Percentiles rank a stretch among this genome's conserved stretches.
Evolutionary conservation across 768 basidiomycete genomes (phyloP).

Genomic region (Cyclocybe aegerita): DNA sequence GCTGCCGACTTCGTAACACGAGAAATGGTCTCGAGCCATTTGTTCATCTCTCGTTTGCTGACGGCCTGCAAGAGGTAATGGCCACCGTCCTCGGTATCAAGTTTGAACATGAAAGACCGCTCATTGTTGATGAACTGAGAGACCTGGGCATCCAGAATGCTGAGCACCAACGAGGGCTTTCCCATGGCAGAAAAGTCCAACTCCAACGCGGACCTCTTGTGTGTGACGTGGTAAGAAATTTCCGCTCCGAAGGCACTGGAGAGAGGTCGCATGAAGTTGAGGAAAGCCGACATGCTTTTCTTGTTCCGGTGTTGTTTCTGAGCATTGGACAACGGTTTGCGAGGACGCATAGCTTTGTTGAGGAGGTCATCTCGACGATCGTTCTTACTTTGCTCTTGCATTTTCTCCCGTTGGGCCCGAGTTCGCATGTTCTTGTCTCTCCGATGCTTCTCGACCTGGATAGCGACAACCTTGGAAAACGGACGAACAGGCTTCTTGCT

Average conservation of each 20-base stretch:
- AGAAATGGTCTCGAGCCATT: slow-evolving; percentile 76
- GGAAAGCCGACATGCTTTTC: slow-evolving; percentile 85
- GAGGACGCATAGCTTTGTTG: slow-evolving; percentile 71
- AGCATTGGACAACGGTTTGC: slow-evolving; percentile 40
- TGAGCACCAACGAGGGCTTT: slow-evolving; percentile 76
- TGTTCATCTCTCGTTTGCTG: slow-evolving; percentile 67
- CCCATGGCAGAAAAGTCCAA: slow-evolving; percentile 72
- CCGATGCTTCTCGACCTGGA: slow-evolving; percentile 81
- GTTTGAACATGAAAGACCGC: slow-evolving; percentile 78
- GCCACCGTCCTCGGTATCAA: slow-evolving; percentile 86
- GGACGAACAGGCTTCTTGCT: slow-evolving; percentile 57
- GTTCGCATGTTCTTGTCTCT: slow-evolving; percentile 71
- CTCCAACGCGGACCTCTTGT: slow-evolving; percentile 66
- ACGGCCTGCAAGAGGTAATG: slow-evolving; percentile 78
- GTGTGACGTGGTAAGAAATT: slow-evolving; percentile 36
- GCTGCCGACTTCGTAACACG: slow-evolving; percentile 72
- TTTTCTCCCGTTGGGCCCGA: slow-evolving; percentile 73
- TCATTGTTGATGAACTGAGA: slow-evolving; percentile 76
- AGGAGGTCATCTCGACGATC: slow-evolving; percentile 77
- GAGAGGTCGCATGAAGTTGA: slow-evolving; percentile 86
- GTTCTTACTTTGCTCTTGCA: slow-evolving; percentile 67
- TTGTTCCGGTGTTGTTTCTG: slow-evolving; percentile 83
- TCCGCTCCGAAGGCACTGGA: slow-evolving; percentile 83
- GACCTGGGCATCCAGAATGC: slow-evolving; percentile 69
- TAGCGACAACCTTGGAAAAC: slow-evolving; percentile 61